Percentiles rank a stretch among this genome's conserved stretches.
Evolutionary conservation across 257 asterid species (phyloP).

Genomic region (Fraxinus anomala): DNA sequence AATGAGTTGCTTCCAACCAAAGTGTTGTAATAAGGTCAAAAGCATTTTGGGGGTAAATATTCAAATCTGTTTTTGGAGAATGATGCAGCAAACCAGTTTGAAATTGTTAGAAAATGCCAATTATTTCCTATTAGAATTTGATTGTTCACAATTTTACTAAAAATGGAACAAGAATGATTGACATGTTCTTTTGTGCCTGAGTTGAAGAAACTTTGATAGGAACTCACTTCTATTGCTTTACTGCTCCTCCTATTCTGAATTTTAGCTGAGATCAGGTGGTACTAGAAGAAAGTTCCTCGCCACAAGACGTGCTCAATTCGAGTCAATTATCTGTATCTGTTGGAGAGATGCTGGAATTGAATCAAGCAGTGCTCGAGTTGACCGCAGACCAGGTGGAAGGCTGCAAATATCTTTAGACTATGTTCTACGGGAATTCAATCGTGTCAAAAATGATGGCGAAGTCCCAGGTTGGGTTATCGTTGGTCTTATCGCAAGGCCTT

Average conservation of each 20-base stretch:
- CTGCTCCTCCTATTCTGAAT: slow-evolving; percentile 12
- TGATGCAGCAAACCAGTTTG: not conserved
- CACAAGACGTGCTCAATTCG: slow-evolving; percentile 91
- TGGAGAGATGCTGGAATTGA: slow-evolving; percentile 83
- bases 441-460: slow-evolving; percentile 66
- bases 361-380: slow-evolving; percentile 49
- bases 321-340: slow-evolving; percentile 78
- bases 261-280: slow-evolving; percentile 55
- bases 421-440: slow-evolving; percentile 69
- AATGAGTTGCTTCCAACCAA: too few relatives aligned
- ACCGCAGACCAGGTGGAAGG: slow-evolving; percentile 79
- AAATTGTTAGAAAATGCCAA: not conserved
- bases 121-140: not conserved
- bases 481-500: slow-evolving; percentile 86
- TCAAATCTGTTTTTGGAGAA: not conserved
- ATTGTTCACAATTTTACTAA: too few relatives aligned
- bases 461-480: slow-evolving; percentile 71
- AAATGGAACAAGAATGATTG: too few relatives aligned
- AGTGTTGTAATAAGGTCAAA: not conserved
- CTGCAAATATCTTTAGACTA: slow-evolving; percentile 78
- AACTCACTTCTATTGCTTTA: slow-evolving; percentile 5
- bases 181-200: not conserved
- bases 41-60: not conserved
- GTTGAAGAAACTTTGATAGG: not conserved
- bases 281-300: slow-evolving; percentile 72